Percentiles rank a stretch among this genome's conserved stretches.
Conservation (phyloP, 257 asterid species). For the Gentiana macrophylla region DNA sequence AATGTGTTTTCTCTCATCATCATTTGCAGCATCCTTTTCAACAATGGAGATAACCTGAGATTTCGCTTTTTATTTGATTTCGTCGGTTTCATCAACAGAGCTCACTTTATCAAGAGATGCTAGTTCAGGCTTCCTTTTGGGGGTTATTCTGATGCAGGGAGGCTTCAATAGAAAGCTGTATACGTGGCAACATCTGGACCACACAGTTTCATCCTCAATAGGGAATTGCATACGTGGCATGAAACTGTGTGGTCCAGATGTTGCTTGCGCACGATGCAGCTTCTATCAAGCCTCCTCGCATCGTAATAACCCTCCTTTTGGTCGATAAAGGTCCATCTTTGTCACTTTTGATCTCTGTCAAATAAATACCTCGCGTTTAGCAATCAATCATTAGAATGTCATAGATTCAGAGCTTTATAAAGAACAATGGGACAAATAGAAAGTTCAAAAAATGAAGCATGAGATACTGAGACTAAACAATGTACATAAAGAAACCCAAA, state of each 20-base stretch:
- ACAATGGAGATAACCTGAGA: constrained; percentile 5
- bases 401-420: not conserved
- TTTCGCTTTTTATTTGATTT: constrained; percentile 21
- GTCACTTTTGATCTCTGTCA: constrained; percentile 7
- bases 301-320: no score
- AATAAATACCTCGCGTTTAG: not conserved
- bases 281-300: no score
- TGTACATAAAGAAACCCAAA: not conserved
- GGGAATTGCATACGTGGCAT: no score
- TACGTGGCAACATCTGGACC: no score
- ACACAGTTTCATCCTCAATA: no score
- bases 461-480: not conserved
- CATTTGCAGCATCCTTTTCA: not conserved
- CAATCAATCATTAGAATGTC: not conserved
- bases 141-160: not conserved
- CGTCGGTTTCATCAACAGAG: constrained; percentile 5
- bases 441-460: not conserved
- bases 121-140: constrained; percentile 6
- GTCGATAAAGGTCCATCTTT: not conserved
- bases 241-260: no score
- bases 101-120: not conserved
- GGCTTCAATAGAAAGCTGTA: no score
- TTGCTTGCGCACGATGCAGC: no score
- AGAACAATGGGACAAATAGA: not conserved
- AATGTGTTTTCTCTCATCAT: constrained; percentile 2